Base-by-base conservation (phyloP, 2,329 filamentous ascomycete genomes). In the Dothistroma septosporum region DNA sequence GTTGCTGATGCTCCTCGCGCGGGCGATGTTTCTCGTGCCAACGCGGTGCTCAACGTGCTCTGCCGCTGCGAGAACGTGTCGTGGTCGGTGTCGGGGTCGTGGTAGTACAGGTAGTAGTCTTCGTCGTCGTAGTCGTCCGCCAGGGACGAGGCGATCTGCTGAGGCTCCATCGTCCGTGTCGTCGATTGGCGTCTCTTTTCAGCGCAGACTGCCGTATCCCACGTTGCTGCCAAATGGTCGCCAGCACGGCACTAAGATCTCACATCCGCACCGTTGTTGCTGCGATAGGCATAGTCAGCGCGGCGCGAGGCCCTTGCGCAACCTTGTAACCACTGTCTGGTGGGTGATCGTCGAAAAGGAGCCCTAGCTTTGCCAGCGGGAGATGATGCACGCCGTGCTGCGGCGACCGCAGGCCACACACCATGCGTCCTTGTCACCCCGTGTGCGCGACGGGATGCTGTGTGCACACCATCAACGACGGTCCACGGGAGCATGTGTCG, bases 61-160 rank as follows among this genome's bases (percentile, higher is more conserved):
- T 24, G 28, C 10, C 28, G 47, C 21, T 8, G 21, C 19, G 19
- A 24, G 9, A 21, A 21, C 47, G 47, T 24, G 37, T 53, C 1
- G 57, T 59, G 50, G 37, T 16, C 72, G 84, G 84, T n/a, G n/a
- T n/a, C n/a, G n/a, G n/a, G n/a, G n/a, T n/a, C 66, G 82, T 77
- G 67, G 78, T 78, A 61, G 83, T 75, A 24, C 21, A 24, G 28
- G 19, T 50, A 58, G 77, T 75, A 63, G 57, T 46, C 24, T 50
- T 54, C 57, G 50, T 55, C 24, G 50, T 55, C 53, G 50, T 46
- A 59, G 49, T 37, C 50, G 37, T 58, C 56, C 56, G 56, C 56
- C 56, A 53, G 56, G 56, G 56, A 58, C 33, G 46, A 52, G 47
- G 55, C 19, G 41, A 14, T 14, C 16, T 19, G 41, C 14, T n/a